Evolutionary conservation across 2,329 filamentous ascomycete species (phyloP), one percentile per base, ranked within the genome.

Genomic region (Exophiala sp.): DNA sequence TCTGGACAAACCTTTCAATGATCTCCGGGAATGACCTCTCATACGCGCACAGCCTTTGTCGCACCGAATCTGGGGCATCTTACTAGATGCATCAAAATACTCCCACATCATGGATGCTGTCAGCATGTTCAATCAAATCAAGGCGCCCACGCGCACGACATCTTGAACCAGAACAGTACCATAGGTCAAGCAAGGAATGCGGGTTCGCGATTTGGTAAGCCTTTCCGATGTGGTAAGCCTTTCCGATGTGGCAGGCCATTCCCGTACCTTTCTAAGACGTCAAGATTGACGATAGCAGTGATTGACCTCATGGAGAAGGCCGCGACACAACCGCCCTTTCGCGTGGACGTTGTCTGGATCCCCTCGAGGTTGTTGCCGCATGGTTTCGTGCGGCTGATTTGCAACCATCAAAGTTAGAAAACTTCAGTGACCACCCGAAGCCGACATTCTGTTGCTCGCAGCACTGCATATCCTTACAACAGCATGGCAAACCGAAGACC

Each of bases 401-500:
- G 8, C 35, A 38, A 12, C 35, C 11, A 38, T 16, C 35, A 11
- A 38, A 5, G 10, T 16, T 10, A 18, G 14, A 38, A 38, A 5
- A 38, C 35, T 38, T 38, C 11, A 5, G 35, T 38, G 5, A 16
- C 5, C 11, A 38, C 35, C 35, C 10, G 35, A 16, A 38, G 11
- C 35, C 39, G 14, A 18, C 10, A 20, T 41, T n/a, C 29, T 29
- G 29, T 12, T 16, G n/a, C 29, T 32, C 42, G 42, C 21, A 33
- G 45, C 29, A 16, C 11, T n/a, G 2, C 21, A 49, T 3, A n/a
- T 57, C 35, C n/a, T 20, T 6, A 41, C 20, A n/a, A 16, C 61
- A 63, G 52, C 63, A 69, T 69, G 67, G 65, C 68, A 20, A 66
- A 68, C 46, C 65, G 67, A 14, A 63, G 65, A 44, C 61, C 65